These are phyloP conservation scores for Bonnemaisonia californica DNA, from an alignment of 31 red algal species.

Conservation along the genomic window DNA sequence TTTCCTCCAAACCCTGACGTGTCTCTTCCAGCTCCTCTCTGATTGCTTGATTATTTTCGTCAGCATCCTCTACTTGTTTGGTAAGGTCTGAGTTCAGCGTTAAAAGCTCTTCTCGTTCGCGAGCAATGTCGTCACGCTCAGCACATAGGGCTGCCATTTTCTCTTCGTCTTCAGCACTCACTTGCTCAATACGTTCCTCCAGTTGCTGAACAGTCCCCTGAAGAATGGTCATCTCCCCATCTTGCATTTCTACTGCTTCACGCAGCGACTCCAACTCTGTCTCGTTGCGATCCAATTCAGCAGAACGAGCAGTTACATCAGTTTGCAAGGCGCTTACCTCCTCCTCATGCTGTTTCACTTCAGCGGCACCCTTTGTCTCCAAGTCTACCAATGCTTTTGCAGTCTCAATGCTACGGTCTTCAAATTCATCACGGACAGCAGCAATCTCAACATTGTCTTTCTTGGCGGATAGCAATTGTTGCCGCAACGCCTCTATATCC, in stretches of 20 bases:
- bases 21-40: slow-evolving; percentile 44
- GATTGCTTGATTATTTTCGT: slow-evolving; percentile 35
- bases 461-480: slow-evolving; percentile 4
- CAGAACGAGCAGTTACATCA: background rate
- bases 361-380: background rate
- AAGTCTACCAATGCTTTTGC: background rate
- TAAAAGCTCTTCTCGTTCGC: slow-evolving; percentile 28
- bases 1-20: slow-evolving; percentile 27
- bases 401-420: background rate
- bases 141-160: slow-evolving; percentile 6
- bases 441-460: background rate
- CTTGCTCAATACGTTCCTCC: slow-evolving; percentile 3
- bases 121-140: slow-evolving; percentile 47
- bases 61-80: slow-evolving; percentile 48
- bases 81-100: slow-evolving; percentile 26
- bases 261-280: background rate
- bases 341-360: background rate
- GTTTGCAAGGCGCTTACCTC: background rate
- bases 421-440: slow-evolving; percentile 6
- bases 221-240: slow-evolving; percentile 9
- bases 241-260: background rate
- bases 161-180: slow-evolving; percentile 8
- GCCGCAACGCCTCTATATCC: background rate
- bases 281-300: slow-evolving; percentile 6
- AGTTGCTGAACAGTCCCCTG: background rate